Percentiles rank a stretch among this genome's conserved stretches.
phyloP scores from a whole-genome alignment of 768 basidiomycete species.

The Favolaschia claudopus region DNA sequence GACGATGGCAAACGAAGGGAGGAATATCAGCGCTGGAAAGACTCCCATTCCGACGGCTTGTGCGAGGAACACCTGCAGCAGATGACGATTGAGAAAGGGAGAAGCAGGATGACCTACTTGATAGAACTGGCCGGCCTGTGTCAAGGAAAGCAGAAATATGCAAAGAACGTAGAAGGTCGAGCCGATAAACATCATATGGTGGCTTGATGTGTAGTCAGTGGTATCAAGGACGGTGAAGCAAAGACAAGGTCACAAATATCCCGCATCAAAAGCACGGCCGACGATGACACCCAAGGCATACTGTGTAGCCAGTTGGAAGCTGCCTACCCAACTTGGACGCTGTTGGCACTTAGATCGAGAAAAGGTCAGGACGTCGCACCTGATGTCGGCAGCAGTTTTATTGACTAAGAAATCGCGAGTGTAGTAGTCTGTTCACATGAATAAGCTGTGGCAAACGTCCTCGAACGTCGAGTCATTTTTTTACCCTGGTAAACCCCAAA shows the following conservation, averaged over 20 bases:
- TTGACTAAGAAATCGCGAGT: constrained; percentile 46
- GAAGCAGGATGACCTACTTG: constrained; percentile 41
- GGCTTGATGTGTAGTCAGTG: constrained; percentile 39
- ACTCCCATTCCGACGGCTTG: constrained; percentile 66
- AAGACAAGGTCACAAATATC: constrained; percentile 51
- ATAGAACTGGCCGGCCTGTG: constrained; percentile 49
- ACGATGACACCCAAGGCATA: constrained; percentile 49
- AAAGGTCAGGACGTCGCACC: constrained; percentile 33
- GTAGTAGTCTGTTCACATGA: constrained; percentile 46
- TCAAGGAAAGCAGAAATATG: constrained; percentile 54
- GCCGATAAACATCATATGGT: constrained; percentile 44
- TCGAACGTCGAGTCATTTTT: constrained; percentile 18
- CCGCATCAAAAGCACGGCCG: constrained; percentile 54
- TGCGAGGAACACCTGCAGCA: constrained; percentile 53
- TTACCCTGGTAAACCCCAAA: constrained; percentile 53
- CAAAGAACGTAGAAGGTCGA: constrained; percentile 45
- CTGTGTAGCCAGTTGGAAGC: constrained; percentile 54
- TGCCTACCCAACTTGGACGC: constrained; percentile 55
- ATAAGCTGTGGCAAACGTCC: constrained; percentile 32
- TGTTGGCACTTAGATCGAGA: constrained; percentile 7
- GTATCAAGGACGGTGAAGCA: constrained; percentile 29
- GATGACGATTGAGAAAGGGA: constrained; percentile 18
- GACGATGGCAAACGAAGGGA: constrained; percentile 47
- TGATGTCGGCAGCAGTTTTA: constrained; percentile 53
- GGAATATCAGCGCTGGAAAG: constrained; percentile 40